These are phyloP conservation scores for Collybiopsis confluens DNA, from an alignment of 768 basidiomycete genomes.

Conservation along the genomic window DNA sequence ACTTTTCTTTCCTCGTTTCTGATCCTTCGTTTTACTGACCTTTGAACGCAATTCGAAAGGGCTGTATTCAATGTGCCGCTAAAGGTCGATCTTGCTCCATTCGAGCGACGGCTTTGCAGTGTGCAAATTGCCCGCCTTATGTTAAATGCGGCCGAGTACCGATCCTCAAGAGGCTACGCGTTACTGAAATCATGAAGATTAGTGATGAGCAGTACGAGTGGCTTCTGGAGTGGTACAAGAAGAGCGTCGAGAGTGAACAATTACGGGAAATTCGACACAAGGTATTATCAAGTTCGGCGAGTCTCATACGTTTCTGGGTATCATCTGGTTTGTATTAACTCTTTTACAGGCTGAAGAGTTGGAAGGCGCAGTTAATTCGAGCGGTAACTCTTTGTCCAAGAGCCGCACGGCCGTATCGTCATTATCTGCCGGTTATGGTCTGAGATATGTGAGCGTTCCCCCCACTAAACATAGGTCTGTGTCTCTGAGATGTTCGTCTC, in stretches of 20 bases:
- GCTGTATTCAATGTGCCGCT: neutral
- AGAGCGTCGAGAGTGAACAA: neutral
- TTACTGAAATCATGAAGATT: neutral
- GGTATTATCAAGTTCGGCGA: neutral
- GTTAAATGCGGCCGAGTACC: conserved; percentile 1
- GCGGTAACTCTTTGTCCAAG: no score
- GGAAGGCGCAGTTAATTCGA: no score
- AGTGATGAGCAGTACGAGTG: neutral
- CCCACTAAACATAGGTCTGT: no score
- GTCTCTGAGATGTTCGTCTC: no score
- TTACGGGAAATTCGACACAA: neutral
- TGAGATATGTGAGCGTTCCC: no score
- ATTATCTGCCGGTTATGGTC: no score
- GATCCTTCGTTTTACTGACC: neutral
- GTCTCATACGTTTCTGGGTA: no score
- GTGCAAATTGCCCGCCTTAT: neutral
- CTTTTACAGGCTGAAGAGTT: no score
- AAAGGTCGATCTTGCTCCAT: neutral
- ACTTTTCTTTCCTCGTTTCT: neutral
- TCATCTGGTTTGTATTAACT: no score
- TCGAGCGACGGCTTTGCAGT: conserved; percentile 1
- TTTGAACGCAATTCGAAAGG: neutral
- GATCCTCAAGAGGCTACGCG: neutral
- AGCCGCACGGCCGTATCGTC: no score
- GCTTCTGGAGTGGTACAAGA: neutral